Base-by-base conservation (phyloP, 2,329 filamentous ascomycete genomes). In the Colletotrichum lentis region DNA sequence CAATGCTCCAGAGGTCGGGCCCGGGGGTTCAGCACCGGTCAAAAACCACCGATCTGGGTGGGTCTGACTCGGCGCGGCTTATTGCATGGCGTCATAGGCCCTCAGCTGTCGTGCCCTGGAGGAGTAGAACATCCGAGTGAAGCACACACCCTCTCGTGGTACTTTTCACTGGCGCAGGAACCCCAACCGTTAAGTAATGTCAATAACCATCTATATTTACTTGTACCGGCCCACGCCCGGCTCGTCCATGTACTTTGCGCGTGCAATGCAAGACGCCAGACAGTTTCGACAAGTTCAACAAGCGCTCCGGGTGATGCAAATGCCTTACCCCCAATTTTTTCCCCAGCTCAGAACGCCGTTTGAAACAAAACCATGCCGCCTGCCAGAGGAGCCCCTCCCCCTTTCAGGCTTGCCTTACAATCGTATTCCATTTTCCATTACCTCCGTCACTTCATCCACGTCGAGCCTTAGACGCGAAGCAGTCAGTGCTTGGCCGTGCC, bases 401-500 rank as follows among this genome's bases (percentile, higher is more conserved):
- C 64, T 64, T 20, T 20, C 61, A 61, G 27, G 59, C 35, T 31
- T 39, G 47, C 58, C 60, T 41, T 53, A 35, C 64, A 22, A 20
- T 44, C 20, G 46, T 59, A 11, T 46, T 37, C 54, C 31, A 31
- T 20, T 64, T n/a, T 5, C 37, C 18, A 58, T 27, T 20, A 22
- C 24, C 49, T 20, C 49, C 18, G n/a, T 35, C n/a, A n/a, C 49
- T 31, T 35, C 27, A 22, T 61, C 39, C n/a, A 37, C 8, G 27
- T 8, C 27, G 7, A 35, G 2, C 5, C 18, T 35, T 12, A 6
- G 12, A 22, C 50, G 3, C 54, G 35, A 52, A 3, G 35, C 50
- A 7, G 37, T 47, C 52, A 69, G 24, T 69, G 53, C 83, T 52
- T 76, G 55, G 70, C 56, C 64, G 72, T 73, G 20, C 70, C 71